Evolutionary conservation across 495 filamentous ascomycete genomes (phyloP).

Genomic region (Aspergillus bertholletiae): DNA sequence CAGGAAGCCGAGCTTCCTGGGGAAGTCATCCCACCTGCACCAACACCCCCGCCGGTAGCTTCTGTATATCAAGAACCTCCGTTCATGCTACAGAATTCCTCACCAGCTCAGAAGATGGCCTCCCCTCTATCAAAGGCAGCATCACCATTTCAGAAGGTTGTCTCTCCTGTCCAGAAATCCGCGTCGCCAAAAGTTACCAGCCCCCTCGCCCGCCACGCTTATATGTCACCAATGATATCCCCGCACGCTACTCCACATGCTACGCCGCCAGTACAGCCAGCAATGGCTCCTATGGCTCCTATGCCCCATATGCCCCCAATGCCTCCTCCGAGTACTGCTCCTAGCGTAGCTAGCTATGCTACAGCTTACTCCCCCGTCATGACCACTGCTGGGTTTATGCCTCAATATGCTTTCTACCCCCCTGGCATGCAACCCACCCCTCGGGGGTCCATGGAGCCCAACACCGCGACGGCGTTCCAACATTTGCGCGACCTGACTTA

Average conservation of each 20-base stretch:
- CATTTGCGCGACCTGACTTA: constrained; percentile 26
- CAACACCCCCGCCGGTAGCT: constrained; percentile 13
- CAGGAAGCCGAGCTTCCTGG: background rate
- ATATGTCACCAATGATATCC: constrained; percentile 39
- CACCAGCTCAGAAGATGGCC: constrained; percentile 15
- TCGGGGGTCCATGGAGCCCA: constrained; percentile 31
- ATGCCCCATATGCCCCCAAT: constrained; percentile 20
- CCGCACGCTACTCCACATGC: constrained; percentile 29
- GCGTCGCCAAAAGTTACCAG: constrained; percentile 38
- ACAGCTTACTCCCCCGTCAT: constrained; percentile 37
- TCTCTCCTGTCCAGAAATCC: constrained; percentile 24
- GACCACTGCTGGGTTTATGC: constrained; percentile 29
- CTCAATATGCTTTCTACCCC: constrained; percentile 36
- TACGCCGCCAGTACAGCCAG: constrained; percentile 11
- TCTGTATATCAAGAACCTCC: constrained; percentile 14
- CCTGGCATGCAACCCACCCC: constrained; percentile 25
- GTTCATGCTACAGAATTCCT: constrained; percentile 13
- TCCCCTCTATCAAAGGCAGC: constrained; percentile 14
- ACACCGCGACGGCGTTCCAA: constrained; percentile 32
- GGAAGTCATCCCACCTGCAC: background rate
- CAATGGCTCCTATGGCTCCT: constrained; percentile 16
- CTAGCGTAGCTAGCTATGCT: constrained; percentile 20
- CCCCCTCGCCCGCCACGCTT: constrained; percentile 30
- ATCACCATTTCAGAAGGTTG: constrained; percentile 18
- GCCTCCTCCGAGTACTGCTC: background rate